Base-by-base conservation (phyloP, 108 stramenopile genomes). In the Schizochytrium sp. region DNA sequence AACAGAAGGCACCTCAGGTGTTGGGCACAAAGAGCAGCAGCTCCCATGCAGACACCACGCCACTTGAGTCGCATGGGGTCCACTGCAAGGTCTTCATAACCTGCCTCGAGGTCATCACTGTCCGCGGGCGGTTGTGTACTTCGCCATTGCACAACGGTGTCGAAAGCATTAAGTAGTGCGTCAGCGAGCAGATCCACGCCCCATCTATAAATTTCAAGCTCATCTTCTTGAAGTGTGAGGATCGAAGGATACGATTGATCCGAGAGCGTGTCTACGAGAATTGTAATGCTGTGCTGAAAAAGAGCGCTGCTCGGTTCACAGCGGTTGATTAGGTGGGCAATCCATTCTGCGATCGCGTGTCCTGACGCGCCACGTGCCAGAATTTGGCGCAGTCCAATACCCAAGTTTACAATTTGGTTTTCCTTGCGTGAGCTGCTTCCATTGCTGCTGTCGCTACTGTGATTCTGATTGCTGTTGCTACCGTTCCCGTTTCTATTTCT, bases 11-110 rank as follows among this genome's bases (percentile, higher is more conserved):
- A 83, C 50, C 53, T n/a, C 45, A 83, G 50, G 76, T 83, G 76
- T n/a, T 49, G 53, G 0, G 76, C 53, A 53, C 76, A 83, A 40
- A 83, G 76, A 17, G 76, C 47, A 28, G 53, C 76, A n/a, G 76
- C 53, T n/a, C 47, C 76, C 50, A 83, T 49, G 53, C 76, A 83
- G 15, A 83, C 53, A 3, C 76, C 76, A 5, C 76, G 76, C 76
- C 76, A 83, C 50, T 55, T 49, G 76, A 83, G 47, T 5, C 47
- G 76, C 50, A 55, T 55, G 47, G 76, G 53, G 76, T 83, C 76
- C 28, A 55, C 50, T 47, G 47, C 76, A 13, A 83, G 3, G 3
- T 83, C 53, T 42, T 83, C 76, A 28, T 49, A 83, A 40, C 50
- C 50, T 5, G 76, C 76, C 64, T 69, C 64, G 64, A 69, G 64